Conservation (phyloP, 768 basidiomycete genomes). For the Kwoniella newhampshirensis region DNA sequence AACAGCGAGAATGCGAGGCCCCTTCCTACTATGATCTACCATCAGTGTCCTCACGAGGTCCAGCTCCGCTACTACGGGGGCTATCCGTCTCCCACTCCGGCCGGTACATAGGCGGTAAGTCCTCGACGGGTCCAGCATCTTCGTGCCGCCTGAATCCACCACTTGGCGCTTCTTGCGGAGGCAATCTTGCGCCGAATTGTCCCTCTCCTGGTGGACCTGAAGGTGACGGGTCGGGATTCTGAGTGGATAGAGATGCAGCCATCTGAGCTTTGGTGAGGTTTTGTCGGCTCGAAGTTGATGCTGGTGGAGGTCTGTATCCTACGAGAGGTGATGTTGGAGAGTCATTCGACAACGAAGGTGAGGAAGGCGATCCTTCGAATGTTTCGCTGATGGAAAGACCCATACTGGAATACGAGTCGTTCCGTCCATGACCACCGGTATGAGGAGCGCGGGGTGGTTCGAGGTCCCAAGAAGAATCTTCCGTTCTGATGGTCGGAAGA, state of each 20-base stretch:
- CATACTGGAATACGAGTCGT: constrained; percentile 23
- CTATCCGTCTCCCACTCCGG: constrained; percentile 33
- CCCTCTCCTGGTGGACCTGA: background rate
- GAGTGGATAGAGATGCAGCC: constrained; percentile 27
- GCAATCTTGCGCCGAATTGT: constrained; percentile 14
- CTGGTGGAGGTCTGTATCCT: background rate
- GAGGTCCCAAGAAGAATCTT: constrained; percentile 1
- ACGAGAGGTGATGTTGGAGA: constrained; percentile 18
- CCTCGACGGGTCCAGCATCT: constrained; percentile 44
- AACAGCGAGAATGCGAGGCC: no score
- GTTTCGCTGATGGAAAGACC: constrained; percentile 10
- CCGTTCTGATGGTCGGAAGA: constrained; percentile 1
- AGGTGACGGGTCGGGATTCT: constrained; percentile 25
- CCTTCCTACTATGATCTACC: background rate
- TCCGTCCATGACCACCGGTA: constrained; percentile 11
- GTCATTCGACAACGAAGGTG: constrained; percentile 11
- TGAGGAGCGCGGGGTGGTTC: constrained; percentile 14
- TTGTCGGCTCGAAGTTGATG: constrained; percentile 5
- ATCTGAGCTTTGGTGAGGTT: constrained; percentile 37
- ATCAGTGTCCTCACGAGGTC: background rate
- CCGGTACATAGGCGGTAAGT: constrained; percentile 43
- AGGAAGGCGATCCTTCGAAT: constrained; percentile 8
- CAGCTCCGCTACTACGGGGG: constrained; percentile 3
- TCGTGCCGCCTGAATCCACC: constrained; percentile 41
- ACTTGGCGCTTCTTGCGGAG: constrained; percentile 27